Evolutionary conservation across 2,329 filamentous ascomycete genomes (phyloP), one percentile per base, ranked within the genome.

Genomic region (Cladophialophora exuberans): DNA sequence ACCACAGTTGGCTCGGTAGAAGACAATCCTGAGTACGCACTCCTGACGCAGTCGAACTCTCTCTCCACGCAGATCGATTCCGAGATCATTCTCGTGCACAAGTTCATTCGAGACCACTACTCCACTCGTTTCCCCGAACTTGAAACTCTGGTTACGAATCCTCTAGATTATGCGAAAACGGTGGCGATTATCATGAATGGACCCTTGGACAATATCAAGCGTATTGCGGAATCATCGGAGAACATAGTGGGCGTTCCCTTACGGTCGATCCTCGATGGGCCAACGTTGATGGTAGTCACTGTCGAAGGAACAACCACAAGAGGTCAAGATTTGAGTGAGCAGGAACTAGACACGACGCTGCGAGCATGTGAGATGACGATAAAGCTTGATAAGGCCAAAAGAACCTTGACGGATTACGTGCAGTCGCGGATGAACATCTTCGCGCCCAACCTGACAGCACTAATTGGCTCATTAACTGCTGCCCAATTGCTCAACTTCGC

Each of bases 341-440:
- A 83, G 4, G 90, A 96, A 70, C 79, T 97, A 4, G 79, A 86
- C 45, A 80, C 83, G 22, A 86, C 97, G 17, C 76, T 87, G 23
- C 80, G 83, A 48, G 93, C 91, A 6, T 97, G 92, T 72, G 84
- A 91, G 61, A 94, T 95, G 84, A 87, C 90, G 7, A 79, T 97
- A n/a, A 82, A 86, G 31, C 84, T 99, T 7, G 90, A 97, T 70
- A 85, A 82, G 62, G 91, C 93, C 23, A 97, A 97, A 73, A 87
- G 83, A 59, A 88, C 86, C 0, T 80, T 99, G 51, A 96, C 90
- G 1, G 88, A 94, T 69, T 99, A 96, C 67, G 94, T 99, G 13
- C 90, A 97, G 73, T 97, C 93, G 30, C 89, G 94, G 59, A 97
- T 99, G 90, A 94, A 88, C 63, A 80, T 96, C 28, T 97, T 97